Base-by-base conservation (phyloP, 2,329 filamentous ascomycete genomes). In the Fusarium denticulatum region DNA sequence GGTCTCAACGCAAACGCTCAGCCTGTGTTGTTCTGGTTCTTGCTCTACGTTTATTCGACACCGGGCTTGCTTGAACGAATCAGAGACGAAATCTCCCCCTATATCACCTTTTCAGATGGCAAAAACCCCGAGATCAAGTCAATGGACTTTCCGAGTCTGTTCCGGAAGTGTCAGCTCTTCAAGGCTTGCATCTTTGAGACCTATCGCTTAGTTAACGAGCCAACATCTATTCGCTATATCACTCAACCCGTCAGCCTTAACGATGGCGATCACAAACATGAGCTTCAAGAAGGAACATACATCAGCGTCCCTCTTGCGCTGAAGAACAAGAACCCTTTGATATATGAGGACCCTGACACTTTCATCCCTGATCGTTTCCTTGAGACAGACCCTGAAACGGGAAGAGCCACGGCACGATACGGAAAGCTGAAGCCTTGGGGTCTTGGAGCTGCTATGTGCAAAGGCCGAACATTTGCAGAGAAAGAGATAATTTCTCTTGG, bases 381-480 rank as follows among this genome's bases (percentile, higher is more conserved):
- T 0, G 61, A 75, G 11, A 49, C 28, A 3, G 60, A 77, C 40
- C 26, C 30, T 5, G 43, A 71, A 18, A 60, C 62, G 4, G 72
- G 73, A 20, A 73, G 60, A 6, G 24, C 22, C 13, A 57, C 52
- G 4, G 66, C 76, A 26, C 55, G 62, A 30, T 78, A 78, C 22
- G 73, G 76, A 30, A 68, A 63, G 22, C 43, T 78, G 12, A 75
- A 67, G 30, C 76, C 76, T 1, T 78, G 72, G 76, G 76, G 76
- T 11, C 24, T 64, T 6, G 76, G 76, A 6, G 34, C 68, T 43
- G 69, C 55, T 3, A 75, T 78, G 56, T 78, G 75, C 30, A 78
- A 77, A 57, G 76, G 76, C 3, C 66, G 76, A 13, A 74, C 75
- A 2, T 78, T 78, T 60, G 76, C 76, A 3, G 76, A 77, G 11